phyloP scores from a whole-genome alignment of 768 basidiomycete genomes.

The Sarcomyxa edulis region DNA sequence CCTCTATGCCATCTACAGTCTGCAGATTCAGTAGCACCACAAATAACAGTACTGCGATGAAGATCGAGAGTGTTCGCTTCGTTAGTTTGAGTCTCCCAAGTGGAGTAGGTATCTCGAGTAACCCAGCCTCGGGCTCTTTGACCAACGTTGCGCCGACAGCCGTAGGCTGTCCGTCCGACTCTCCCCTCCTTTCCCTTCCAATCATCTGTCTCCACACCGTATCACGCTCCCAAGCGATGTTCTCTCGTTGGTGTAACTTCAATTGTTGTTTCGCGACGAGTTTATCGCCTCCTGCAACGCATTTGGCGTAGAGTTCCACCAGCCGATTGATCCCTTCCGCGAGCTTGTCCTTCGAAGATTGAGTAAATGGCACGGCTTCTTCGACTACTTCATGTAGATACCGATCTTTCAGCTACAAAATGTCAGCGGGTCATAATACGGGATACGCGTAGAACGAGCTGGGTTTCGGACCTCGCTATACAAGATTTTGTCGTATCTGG shows the following conservation, averaged over 20 bases:
- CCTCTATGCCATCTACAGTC: conserved; percentile 57
- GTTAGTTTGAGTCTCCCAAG: conserved; percentile 65
- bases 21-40: conserved; percentile 53
- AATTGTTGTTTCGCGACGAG: conserved; percentile 74
- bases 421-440: not conserved
- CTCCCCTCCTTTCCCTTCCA: conserved; percentile 70
- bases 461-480: conserved; percentile 58
- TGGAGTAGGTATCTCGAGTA: conserved; percentile 58
- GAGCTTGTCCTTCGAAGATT: conserved; percentile 55
- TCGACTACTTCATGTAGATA: conserved; percentile 76
- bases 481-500: conserved; percentile 91
- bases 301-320: conserved; percentile 74
- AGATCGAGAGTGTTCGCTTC: conserved; percentile 51
- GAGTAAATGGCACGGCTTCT: conserved; percentile 60
- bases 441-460: not conserved
- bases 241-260: conserved; percentile 82
- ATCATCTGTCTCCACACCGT: conserved; percentile 98
- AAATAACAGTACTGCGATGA: conserved; percentile 56
- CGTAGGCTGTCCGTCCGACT: conserved; percentile 24
- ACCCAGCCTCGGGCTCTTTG: conserved; percentile 35
- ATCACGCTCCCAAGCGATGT: conserved; percentile 95
- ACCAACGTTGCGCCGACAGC: conserved; percentile 40
- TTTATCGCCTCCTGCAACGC: conserved; percentile 72
- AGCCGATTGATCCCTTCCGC: conserved; percentile 54
- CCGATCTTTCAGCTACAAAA: conserved; percentile 60